Conservation (phyloP, 768 basidiomycete genomes). For the Lyophyllum shimeji region DNA sequence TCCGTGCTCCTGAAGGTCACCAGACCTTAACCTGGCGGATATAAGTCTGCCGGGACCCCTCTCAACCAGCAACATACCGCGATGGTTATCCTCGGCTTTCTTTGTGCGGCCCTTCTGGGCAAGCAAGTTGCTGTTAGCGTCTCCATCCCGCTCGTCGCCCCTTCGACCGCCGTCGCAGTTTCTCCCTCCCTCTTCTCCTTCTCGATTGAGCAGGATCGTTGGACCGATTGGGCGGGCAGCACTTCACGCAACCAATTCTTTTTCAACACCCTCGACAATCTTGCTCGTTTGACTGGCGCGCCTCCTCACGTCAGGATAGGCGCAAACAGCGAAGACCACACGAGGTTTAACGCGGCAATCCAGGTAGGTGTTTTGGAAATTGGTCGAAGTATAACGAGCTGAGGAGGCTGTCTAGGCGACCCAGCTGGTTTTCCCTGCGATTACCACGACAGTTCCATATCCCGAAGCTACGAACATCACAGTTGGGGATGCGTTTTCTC, state of each 20-base stretch:
- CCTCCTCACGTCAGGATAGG: conserved; percentile 60
- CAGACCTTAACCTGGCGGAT: background rate
- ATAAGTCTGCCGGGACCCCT: conserved; percentile 1
- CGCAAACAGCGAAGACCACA: conserved; percentile 58
- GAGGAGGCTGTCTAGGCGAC: conserved; percentile 31
- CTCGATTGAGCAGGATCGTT: conserved; percentile 70
- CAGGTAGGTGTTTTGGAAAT: conserved; percentile 29
- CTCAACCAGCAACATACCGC: background rate
- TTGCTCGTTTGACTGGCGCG: conserved; percentile 48
- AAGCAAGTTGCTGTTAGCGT: conserved; percentile 26
- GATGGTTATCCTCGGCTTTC: conserved; percentile 4
- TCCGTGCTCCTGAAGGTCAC: conserved; percentile 1
- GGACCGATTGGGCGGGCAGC: conserved; percentile 64
- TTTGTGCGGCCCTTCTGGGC: conserved; percentile 4
- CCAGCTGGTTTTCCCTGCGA: conserved; percentile 48
- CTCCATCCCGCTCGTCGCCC: conserved; percentile 38
- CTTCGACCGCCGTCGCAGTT: conserved; percentile 34
- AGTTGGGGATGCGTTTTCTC: conserved; percentile 57
- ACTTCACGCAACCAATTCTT: conserved; percentile 55
- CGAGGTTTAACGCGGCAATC: conserved; percentile 48
- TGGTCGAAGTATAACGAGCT: background rate
- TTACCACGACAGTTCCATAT: conserved; percentile 52
- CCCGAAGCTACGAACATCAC: conserved; percentile 61
- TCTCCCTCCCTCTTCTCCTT: conserved; percentile 54
- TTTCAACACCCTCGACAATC: conserved; percentile 56